Evolutionary conservation across 2,329 filamentous ascomycete species (phyloP).

Genomic region (Lecanosticta acicola): DNA sequence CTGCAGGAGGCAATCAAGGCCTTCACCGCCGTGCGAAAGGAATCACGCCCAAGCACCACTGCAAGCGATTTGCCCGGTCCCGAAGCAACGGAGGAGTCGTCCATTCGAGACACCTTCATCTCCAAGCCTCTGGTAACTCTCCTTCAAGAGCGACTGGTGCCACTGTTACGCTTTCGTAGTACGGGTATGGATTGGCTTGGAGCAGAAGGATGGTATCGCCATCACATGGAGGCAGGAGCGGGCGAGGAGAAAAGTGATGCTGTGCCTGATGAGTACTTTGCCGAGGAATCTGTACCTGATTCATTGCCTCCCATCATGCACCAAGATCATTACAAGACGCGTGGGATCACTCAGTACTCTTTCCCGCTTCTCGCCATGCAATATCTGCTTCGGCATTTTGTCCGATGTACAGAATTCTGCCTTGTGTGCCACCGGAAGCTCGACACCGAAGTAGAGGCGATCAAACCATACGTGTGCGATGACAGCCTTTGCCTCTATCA

Average conservation of each 20-base stretch:
- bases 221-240: slow-evolving; percentile 10
- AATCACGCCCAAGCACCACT: slow-evolving; percentile 13
- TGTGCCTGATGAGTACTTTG: slow-evolving; percentile 38
- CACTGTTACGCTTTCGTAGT: slow-evolving; percentile 55
- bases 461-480: slow-evolving; percentile 72
- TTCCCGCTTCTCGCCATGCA: slow-evolving; percentile 62
- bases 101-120: slow-evolving; percentile 59
- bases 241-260: slow-evolving; percentile 28
- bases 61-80: slow-evolving; percentile 11
- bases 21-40: slow-evolving; percentile 42
- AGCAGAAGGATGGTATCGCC: slow-evolving; percentile 55
- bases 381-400: slow-evolving; percentile 69
- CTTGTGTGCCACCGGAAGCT: slow-evolving; percentile 73
- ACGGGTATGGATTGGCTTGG: slow-evolving; percentile 59
- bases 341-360: slow-evolving; percentile 33
- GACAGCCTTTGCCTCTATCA: slow-evolving; percentile 75
- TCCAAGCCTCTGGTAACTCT: slow-evolving; percentile 65
- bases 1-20: slow-evolving; percentile 48
- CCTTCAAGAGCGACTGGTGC: slow-evolving; percentile 60
- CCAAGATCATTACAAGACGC: slow-evolving; percentile 44
- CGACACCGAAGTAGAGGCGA: slow-evolving; percentile 57
- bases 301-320: slow-evolving; percentile 43
- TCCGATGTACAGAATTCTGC: slow-evolving; percentile 80
- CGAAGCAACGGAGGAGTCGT: slow-evolving; percentile 25
- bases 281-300: slow-evolving; percentile 26